Conservation (phyloP, 2,329 filamentous ascomycete species). For the Cladosporium velox region DNA sequence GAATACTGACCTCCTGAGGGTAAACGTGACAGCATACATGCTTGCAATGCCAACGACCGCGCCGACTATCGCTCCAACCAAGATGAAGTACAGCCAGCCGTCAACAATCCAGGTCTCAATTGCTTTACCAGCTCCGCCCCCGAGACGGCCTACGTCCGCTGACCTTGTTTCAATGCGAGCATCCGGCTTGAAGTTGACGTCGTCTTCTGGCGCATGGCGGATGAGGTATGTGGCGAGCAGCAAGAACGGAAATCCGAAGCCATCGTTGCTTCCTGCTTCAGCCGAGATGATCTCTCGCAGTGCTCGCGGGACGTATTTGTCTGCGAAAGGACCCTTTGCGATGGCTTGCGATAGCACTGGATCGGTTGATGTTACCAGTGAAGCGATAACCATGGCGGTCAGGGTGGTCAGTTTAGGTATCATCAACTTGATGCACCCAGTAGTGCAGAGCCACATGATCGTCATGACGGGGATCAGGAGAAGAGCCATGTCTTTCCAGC, state of each 20-base stretch:
- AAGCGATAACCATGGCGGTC: slow-evolving; percentile 73
- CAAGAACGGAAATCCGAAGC: slow-evolving; percentile 79
- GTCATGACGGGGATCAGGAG: slow-evolving; percentile 80
- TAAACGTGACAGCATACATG: slow-evolving; percentile 72
- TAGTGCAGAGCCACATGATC: slow-evolving; percentile 78
- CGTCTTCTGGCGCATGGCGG: slow-evolving; percentile 65
- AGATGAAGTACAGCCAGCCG: slow-evolving; percentile 59
- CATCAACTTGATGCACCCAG: slow-evolving; percentile 71
- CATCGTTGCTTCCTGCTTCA: slow-evolving; percentile 84
- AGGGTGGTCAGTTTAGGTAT: slow-evolving; percentile 70
- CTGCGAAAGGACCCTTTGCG: slow-evolving; percentile 86
- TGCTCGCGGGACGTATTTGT: slow-evolving; percentile 77
- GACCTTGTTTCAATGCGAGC: background rate
- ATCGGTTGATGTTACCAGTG: slow-evolving; percentile 84
- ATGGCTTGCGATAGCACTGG: slow-evolving; percentile 82
- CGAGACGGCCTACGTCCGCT: slow-evolving; percentile 36
- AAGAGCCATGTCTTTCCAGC: slow-evolving; percentile 73
- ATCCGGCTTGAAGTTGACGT: slow-evolving; percentile 36
- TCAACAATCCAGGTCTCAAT: slow-evolving; percentile 71
- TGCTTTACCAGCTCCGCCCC: slow-evolving; percentile 52
- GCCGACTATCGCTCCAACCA: slow-evolving; percentile 71
- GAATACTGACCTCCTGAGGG: slow-evolving; percentile 62
- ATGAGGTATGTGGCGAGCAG: slow-evolving; percentile 80
- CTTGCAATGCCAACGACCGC: slow-evolving; percentile 73
- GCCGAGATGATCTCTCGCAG: slow-evolving; percentile 65